Conservation (phyloP, 108 stramenopile species). For the Hondaea fermentalgiana region DNA sequence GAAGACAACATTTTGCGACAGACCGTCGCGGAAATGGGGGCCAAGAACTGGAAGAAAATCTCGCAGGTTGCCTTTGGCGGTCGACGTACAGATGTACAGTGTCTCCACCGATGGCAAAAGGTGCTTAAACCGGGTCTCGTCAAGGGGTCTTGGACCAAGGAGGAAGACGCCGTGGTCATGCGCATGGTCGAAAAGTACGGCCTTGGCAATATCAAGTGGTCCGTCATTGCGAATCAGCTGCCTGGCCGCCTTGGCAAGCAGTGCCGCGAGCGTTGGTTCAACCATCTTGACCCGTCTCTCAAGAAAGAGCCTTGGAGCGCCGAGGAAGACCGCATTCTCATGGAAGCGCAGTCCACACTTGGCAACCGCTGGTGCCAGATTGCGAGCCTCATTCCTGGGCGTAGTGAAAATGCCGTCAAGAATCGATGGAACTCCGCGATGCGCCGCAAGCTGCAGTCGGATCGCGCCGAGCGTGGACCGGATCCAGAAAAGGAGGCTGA, state of each 20-base stretch:
- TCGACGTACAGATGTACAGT: constrained; percentile 75
- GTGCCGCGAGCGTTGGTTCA: constrained; percentile 97
- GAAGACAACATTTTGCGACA: constrained; percentile 39
- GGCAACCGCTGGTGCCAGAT: constrained; percentile 92
- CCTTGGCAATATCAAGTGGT: constrained; percentile 80
- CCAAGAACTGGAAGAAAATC: constrained; percentile 92
- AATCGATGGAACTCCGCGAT: constrained; percentile 39
- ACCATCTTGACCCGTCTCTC: constrained; percentile 71
- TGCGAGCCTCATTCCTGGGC: constrained; percentile 64
- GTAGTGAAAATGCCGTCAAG: constrained; percentile 50
- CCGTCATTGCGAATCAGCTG: constrained; percentile 71
- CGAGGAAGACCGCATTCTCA: constrained; percentile 76
- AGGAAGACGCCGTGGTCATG: constrained; percentile 71
- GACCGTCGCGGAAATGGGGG: constrained; percentile 73
- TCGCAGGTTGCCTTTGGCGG: constrained; percentile 60
- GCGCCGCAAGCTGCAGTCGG: constrained; percentile 30
- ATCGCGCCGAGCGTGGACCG: background rate
- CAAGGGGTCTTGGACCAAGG: constrained; percentile 93
- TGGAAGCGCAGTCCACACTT: constrained; percentile 51
- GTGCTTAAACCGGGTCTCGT: constrained; percentile 89
- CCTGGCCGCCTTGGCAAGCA: constrained; percentile 95
- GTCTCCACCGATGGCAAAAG: constrained; percentile 97
- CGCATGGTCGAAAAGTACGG: constrained; percentile 45
- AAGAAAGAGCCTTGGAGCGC: constrained; percentile 73
- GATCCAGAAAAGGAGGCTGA: background rate